Percentiles rank a stretch among this genome's conserved stretches.
These are phyloP conservation scores for Paracorniculantispora psalliotae DNA, from an alignment of 2,329 filamentous ascomycete species.

Conservation along the genomic window DNA sequence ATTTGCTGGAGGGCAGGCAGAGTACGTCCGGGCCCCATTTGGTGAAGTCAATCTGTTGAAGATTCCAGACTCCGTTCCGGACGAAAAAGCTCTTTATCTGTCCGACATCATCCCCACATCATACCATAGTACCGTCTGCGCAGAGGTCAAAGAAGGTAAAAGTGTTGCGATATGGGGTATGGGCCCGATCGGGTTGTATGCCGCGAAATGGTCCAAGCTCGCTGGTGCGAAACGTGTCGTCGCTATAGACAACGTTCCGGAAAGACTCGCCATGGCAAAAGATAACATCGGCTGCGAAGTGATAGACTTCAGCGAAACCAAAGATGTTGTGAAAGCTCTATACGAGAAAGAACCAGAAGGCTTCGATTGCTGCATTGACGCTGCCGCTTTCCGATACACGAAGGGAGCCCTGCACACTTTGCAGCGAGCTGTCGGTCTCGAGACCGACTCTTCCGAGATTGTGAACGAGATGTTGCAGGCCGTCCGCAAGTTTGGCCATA, in stretches of 20 bases:
- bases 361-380: conserved; percentile 70
- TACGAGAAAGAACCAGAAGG: conserved; percentile 68
- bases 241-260: conserved; percentile 68
- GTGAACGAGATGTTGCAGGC: conserved; percentile 74
- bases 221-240: conserved; percentile 73
- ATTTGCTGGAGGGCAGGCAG: conserved; percentile 82
- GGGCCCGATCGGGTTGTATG: conserved; percentile 83
- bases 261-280: conserved; percentile 61
- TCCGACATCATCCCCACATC: conserved; percentile 76
- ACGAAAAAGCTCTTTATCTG: conserved; percentile 76
- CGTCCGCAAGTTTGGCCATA: conserved; percentile 67
- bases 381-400: conserved; percentile 55
- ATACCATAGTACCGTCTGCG: conserved; percentile 80
- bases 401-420: conserved; percentile 58
- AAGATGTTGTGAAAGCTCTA: conserved; percentile 67
- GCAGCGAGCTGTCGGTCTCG: conserved; percentile 58
- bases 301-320: conserved; percentile 56
- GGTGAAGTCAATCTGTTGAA: conserved; percentile 77
- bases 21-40: conserved; percentile 77
- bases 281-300: conserved; percentile 60
- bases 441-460: conserved; percentile 81
- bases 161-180: conserved; percentile 81
- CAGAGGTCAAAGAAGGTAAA: conserved; percentile 71
- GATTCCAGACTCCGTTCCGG: conserved; percentile 72
- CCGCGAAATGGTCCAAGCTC: conserved; percentile 66